phyloP scores from a whole-genome alignment of 768 basidiomycete genomes.

The Kwoniella newhampshirensis region DNA sequence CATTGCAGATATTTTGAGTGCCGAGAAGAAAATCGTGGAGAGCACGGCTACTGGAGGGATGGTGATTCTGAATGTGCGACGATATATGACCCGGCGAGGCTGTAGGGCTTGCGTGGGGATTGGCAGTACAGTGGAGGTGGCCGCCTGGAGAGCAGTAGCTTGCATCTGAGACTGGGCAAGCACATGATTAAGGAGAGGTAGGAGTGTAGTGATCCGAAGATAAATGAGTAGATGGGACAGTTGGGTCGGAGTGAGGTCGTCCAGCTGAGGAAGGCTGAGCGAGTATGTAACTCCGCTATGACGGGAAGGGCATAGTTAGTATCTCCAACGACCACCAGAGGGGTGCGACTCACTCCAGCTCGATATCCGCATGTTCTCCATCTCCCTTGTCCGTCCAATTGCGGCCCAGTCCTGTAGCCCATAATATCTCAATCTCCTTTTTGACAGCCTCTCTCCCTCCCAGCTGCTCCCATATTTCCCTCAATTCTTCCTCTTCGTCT shows the following conservation, averaged over 20 bases:
- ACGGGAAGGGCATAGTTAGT: background rate
- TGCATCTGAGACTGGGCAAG: constrained; percentile 8
- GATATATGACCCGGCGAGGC: constrained; percentile 11
- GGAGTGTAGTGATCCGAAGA: constrained; percentile 33
- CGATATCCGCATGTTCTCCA: constrained; percentile 32
- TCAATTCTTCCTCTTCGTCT: constrained; percentile 9
- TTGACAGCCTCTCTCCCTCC: constrained; percentile 8
- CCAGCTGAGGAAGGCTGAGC: constrained; percentile 32
- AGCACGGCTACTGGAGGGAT: constrained; percentile 20
- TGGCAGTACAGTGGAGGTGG: constrained; percentile 1
- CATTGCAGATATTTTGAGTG: constrained; percentile 28
- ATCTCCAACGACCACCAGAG: background rate
- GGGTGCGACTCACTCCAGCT: constrained; percentile 39
- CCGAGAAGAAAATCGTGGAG: constrained; percentile 29
- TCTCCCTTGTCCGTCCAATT: constrained; percentile 14
- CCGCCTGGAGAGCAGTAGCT: background rate
- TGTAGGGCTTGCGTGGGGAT: constrained; percentile 6
- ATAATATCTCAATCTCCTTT: constrained; percentile 23
- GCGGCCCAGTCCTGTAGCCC: constrained; percentile 26
- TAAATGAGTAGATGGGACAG: constrained; percentile 30
- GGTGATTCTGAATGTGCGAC: constrained; percentile 18
- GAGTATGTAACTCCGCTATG: constrained; percentile 25
- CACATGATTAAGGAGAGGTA: constrained; percentile 19
- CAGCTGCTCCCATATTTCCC: constrained; percentile 13
- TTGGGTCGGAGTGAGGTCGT: constrained; percentile 20